These are phyloP conservation scores for Russula griseocarnosa DNA, from an alignment of 768 basidiomycete species.

Conservation along the genomic window DNA sequence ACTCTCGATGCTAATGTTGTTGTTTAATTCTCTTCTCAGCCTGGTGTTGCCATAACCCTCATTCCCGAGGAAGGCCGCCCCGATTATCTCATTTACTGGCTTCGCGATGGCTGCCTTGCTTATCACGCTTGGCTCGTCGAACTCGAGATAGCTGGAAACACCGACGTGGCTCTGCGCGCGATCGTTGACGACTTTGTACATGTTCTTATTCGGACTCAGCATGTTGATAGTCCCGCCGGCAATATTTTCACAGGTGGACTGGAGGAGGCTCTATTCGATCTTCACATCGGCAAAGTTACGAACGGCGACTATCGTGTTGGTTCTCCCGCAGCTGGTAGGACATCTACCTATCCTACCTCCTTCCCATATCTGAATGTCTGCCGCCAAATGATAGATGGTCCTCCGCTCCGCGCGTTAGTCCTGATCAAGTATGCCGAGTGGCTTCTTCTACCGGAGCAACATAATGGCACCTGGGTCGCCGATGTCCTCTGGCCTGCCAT, in stretches of 20 bases:
- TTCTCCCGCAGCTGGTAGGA: conserved; percentile 15
- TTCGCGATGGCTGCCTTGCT: conserved; percentile 15
- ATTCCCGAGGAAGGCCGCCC: conserved; percentile 12
- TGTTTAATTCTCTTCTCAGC: conserved; percentile 1
- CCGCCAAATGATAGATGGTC: conserved; percentile 3
- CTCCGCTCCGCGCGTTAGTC: conserved; percentile 17
- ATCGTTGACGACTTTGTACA: conserved; percentile 15
- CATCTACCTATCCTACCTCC: not conserved
- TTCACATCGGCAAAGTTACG: not conserved
- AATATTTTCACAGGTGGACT: conserved; percentile 11
- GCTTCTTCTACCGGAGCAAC: conserved; percentile 13
- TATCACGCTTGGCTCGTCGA: conserved; percentile 14
- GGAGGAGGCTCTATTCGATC: conserved; percentile 20
- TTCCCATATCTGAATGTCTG: not conserved
- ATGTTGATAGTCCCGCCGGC: conserved; percentile 3
- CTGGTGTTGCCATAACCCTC: conserved; percentile 10
- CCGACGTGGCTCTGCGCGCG: conserved; percentile 6
- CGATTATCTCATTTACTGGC: conserved; percentile 15
- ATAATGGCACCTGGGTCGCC: conserved; percentile 21
- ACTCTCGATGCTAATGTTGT: not conserved
- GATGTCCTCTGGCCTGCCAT: conserved; percentile 21
- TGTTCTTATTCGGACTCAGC: conserved; percentile 14
- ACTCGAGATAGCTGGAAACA: not conserved
- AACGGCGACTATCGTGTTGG: not conserved
- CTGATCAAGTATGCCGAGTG: conserved; percentile 23